Conservation (phyloP, 192 early-diverging fungal genomes). For the Globomyces pollinis-pini region DNA sequence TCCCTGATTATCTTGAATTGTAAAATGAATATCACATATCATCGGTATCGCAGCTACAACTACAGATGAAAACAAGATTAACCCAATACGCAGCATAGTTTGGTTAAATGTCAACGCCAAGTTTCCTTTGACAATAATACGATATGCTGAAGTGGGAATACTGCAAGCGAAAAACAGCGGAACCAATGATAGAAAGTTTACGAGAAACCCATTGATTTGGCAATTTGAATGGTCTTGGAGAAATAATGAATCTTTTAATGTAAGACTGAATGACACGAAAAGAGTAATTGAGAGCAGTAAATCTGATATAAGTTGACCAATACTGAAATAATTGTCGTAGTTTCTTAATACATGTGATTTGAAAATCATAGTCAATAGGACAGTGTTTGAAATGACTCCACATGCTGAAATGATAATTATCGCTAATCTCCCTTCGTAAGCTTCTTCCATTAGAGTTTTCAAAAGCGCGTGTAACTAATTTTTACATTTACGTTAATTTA, state of each 20-base stretch:
- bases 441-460: too few relatives aligned
- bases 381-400: neutral
- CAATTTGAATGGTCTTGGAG: neutral
- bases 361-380: neutral
- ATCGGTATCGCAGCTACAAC: neutral
- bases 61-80: neutral
- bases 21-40: neutral
- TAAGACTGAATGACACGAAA: too few relatives aligned
- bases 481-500: too few relatives aligned
- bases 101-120: neutral
- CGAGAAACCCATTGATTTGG: slow-evolving; percentile 1
- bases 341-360: neutral
- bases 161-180: slow-evolving; percentile 2
- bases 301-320: slow-evolving; percentile 8
- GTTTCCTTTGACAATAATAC: neutral
- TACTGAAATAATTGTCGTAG: slow-evolving; percentile 6
- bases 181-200: slow-evolving; percentile 7
- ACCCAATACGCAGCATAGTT: neutral
- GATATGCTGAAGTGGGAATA: neutral
- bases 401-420: too few relatives aligned
- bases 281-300: neutral
- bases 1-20: neutral
- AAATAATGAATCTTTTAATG: neutral
- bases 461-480: too few relatives aligned
- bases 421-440: too few relatives aligned